Base-by-base conservation (phyloP, 352 stramenopile genomes). In the Pythium pyrilobum region DNA sequence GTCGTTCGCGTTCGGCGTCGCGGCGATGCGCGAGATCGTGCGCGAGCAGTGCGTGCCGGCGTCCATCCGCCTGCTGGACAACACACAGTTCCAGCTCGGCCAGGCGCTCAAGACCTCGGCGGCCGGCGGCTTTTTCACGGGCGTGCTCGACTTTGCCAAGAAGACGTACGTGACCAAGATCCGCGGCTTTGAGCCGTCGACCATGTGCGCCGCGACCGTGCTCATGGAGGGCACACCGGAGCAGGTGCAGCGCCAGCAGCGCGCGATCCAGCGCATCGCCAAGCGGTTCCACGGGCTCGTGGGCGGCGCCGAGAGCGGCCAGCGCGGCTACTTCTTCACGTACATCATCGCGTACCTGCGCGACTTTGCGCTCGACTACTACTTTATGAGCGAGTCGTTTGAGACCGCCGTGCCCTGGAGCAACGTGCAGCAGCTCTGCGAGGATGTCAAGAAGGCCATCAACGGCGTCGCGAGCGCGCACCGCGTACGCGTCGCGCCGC, bases 341-440 rank as follows among this genome's bases (percentile, higher is more conserved):
- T 97, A 96, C 66, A 87, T 96, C 49, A 98, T 98, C 57, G 80
- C 92, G 29, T 97, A 97, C 54, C 57, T 98, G 42, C 81, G 90
- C n/a, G 92, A 98, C 58, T 97, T 97, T 69, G 90, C 85, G 10
- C 65, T 97, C 45, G 81, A 89, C 65, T 97, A 96, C 66, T 87
- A 92, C 53, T 96, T 97, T 29, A 67, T 97, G 38, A 91, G 82
- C 41, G 87, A 96, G 55, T 95, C 82, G 5, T 97, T 96, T 62
- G 90, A 97, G 74, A 96, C 85, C 0, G 67, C 83, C 0, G 79
- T 95, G 41, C 75, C 79, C 4, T 95, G 85, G 86, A 81, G 67
- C 37, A 82, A 87, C 33, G 67, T 80, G 5, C 60, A 64, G 46
- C 66, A 81, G 55, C 58, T 91, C 12, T 74, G 73, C 27, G 69